phyloP scores from a whole-genome alignment of 2,329 filamentous ascomycete species.

The Westerdykella ornata region DNA sequence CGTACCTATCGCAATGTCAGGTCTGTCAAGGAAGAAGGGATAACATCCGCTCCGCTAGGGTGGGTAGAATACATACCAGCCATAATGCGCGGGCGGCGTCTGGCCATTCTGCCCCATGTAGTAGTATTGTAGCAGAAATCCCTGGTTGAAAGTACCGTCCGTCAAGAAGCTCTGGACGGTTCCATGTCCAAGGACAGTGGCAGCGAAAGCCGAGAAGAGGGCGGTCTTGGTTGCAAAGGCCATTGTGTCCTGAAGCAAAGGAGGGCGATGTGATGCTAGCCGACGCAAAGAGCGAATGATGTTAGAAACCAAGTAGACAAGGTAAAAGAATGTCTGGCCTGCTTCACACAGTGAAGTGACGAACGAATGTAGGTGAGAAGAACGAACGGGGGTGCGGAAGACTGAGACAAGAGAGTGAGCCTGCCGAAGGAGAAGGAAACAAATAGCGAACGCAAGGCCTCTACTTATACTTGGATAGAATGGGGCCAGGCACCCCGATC shows the following conservation, averaged over 20 bases:
- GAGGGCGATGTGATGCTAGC: not conserved
- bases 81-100: slow-evolving; percentile 31
- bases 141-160: slow-evolving; percentile 43
- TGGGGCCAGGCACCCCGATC: not conserved
- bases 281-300: slow-evolving; percentile 1
- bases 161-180: slow-evolving; percentile 42
- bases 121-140: slow-evolving; percentile 40
- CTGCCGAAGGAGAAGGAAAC: not conserved
- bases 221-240: slow-evolving; percentile 9
- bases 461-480: not conserved
- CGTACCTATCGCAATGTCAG: slow-evolving; percentile 28
- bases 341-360: slow-evolving; percentile 14
- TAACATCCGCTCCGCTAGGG: slow-evolving; percentile 46
- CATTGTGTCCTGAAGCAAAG: slow-evolving; percentile 4
- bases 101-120: slow-evolving; percentile 27
- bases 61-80: slow-evolving; percentile 48
- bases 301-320: slow-evolving; percentile 1
- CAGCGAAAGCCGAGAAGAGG: slow-evolving; percentile 31
- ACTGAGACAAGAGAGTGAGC: not conserved
- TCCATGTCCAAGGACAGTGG: slow-evolving; percentile 44
- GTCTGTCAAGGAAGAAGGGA: slow-evolving; percentile 42
- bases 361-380: slow-evolving; percentile 2
- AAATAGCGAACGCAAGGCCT: not conserved
- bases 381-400: slow-evolving; percentile 7
- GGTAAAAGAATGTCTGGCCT: slow-evolving; percentile 7